phyloP scores from a whole-genome alignment of 2,329 filamentous ascomycete genomes.

The Phaeosphaeria sp. region DNA sequence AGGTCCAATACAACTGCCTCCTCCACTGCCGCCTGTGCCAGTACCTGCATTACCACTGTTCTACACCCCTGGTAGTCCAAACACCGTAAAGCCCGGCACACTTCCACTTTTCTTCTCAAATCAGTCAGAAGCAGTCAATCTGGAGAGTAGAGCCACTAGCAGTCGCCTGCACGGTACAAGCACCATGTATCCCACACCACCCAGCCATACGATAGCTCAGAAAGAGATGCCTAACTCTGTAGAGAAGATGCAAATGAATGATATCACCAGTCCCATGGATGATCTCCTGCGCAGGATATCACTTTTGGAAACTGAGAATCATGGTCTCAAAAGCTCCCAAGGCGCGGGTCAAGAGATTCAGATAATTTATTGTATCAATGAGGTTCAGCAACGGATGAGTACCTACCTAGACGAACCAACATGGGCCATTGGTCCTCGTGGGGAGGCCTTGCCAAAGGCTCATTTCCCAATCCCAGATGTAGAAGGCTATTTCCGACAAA shows the following conservation, averaged over 20 bases:
- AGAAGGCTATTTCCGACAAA: slow-evolving; percentile 6
- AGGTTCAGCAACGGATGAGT: neutral
- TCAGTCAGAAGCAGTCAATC: neutral
- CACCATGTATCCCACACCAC: neutral
- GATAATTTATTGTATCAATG: neutral
- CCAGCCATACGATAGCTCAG: neutral
- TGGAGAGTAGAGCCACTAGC: neutral
- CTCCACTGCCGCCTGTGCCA: neutral
- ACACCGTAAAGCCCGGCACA: neutral
- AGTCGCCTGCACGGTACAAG: neutral
- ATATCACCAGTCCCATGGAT: neutral
- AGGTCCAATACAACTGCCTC: neutral
- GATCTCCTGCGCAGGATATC: neutral
- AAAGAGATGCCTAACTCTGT: neutral
- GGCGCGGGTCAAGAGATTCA: neutral
- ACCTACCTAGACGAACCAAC: neutral
- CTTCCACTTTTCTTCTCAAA: neutral
- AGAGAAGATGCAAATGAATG: neutral
- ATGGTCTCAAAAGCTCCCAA: neutral
- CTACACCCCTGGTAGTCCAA: neutral
- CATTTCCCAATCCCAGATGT: neutral
- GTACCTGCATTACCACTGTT: neutral
- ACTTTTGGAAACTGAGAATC: neutral
- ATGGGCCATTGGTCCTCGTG: neutral
- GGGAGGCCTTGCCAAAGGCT: neutral